Evolutionary conservation across 23 red algal species (phyloP), one percentile per base, ranked within the genome.

Genomic region (Chondrus crispus): DNA sequence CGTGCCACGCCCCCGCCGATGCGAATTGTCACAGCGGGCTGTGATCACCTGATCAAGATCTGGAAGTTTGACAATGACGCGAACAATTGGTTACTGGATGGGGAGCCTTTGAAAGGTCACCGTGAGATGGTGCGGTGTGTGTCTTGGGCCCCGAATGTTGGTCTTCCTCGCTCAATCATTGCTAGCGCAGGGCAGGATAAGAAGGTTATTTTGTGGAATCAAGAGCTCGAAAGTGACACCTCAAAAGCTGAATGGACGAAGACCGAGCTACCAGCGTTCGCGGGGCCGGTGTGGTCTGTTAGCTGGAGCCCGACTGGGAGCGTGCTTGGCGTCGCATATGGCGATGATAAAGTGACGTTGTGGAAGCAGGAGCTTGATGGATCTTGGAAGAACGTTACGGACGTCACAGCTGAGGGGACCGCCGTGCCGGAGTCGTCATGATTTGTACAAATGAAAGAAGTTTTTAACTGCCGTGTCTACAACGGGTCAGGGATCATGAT

Each of bases 81-180:
- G 5, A 77, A 76, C 32, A 82, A 86, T 5, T 98, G 96, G 96
- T 73, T 82, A 16, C 43, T 88, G 24, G 91, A 94, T 19, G 96
- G 96, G 14, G 55, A 91, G 4, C 87, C 82, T 18, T 87, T 99
- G 40, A 62, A 85, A 22, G 80, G 70, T 26, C 97, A 99, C 81
- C 90, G 86, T 36, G 97, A 99, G 10, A 96, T 95, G 97, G 97
- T 99, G 26, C 92, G 97, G 29, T 48, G 79, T 48, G 97, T 99
- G 12, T 94, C 97, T 32, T 99, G 97, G 97, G 94, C 93, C 5
- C 97, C 94, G 2, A 93, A 93, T 38, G 51, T 95, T 43, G 94
- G 97, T 4, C 63, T 95, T 66, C 83, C 88, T 3, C 48, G 85
- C 14, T 70, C 74, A 28, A 52, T 88, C 42, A 91, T 99, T 42